Evolutionary conservation across 2,329 filamentous ascomycete species (phyloP), one percentile per base, ranked within the genome.

Genomic region (Fusarium sp.): DNA sequence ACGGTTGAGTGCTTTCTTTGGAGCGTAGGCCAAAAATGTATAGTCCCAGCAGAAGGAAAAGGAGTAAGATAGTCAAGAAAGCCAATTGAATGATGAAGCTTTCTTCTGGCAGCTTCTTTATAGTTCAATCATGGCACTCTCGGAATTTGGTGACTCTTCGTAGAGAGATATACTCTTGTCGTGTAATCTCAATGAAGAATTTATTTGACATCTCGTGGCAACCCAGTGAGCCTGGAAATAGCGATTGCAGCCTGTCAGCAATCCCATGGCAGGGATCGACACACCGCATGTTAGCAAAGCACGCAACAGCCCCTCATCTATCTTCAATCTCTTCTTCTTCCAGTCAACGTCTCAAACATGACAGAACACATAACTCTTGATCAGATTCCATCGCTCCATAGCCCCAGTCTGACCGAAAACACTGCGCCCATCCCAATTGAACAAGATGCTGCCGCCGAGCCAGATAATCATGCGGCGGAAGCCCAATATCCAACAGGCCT

Each of bases 331-430:
- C 4, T n/a, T 5, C 4, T 15, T 10, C 17, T n/a, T 37, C 17
- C 17, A n/a, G 3, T 14, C 17, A 37, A 10, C 17, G 9, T n/a
- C 17, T 24, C 45, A 20, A 62, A 3, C 9, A 62, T 62, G 58
- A 5, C 39, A 19, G 58, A 57, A 32, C 6, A 49, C 2, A 5
- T 3, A 0, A 19, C 3, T 4, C 4, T 37, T 3, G 50, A 57
- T 4, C 22, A 1, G 1, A 1, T 0, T 4, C 1, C 11, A 2
- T 13, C 3, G 0, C 7, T 2, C 4, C n/a, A 15, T 2, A 4
- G 7, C 1, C 0, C 7, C 1, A 7, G 1, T 0, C 9, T 20
- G 4, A 3, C 3, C 1, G 4, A 5, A 0, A 1, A 20, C 4
- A 3, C 5, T 3, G 14, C 3, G 3, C 1, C 1, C 1, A n/a